phyloP scores from a whole-genome alignment of 768 basidiomycete species.

The Leccinum rimulosum region DNA sequence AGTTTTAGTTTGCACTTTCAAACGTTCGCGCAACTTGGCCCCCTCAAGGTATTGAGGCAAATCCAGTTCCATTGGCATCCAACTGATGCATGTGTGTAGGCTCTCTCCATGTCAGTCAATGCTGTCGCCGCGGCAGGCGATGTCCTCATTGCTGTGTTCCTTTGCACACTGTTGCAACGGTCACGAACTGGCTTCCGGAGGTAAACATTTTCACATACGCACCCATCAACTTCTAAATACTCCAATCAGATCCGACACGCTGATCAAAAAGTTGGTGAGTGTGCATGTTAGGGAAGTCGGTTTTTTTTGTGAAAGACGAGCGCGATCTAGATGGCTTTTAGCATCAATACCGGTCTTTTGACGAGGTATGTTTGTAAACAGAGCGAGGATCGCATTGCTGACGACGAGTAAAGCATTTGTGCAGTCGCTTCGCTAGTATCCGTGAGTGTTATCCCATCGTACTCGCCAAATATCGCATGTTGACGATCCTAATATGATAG shows the following conservation, averaged over 20 bases:
- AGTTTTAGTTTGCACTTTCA: slow-evolving; percentile 36
- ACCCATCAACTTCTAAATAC: background rate
- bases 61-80: no score
- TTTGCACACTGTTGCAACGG: slow-evolving; percentile 38
- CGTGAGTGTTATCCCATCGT: background rate
- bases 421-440: background rate
- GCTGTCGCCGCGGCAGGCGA: background rate
- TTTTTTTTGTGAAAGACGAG: background rate
- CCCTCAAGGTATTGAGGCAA: slow-evolving; percentile 40
- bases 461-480: background rate
- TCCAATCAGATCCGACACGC: slow-evolving; percentile 41
- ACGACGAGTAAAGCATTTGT: background rate
- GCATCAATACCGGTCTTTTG: slow-evolving; percentile 42
- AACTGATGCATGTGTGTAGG: background rate
- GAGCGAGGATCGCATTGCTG: background rate
- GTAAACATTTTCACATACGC: slow-evolving; percentile 14
- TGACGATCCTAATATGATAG: background rate
- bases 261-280: slow-evolving; percentile 48
- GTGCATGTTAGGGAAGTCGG: no score
- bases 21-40: slow-evolving; percentile 46
- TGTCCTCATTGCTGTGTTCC: background rate
- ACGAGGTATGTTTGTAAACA: background rate
- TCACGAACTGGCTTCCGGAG: slow-evolving; percentile 54
- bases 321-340: slow-evolving; percentile 44
- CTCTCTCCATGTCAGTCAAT: background rate